A percentile compares a stretch with the other conserved stretches of the same genome.
phyloP scores from a whole-genome alignment of 2,329 filamentous ascomycete genomes.

The Claviceps pusilla region DNA sequence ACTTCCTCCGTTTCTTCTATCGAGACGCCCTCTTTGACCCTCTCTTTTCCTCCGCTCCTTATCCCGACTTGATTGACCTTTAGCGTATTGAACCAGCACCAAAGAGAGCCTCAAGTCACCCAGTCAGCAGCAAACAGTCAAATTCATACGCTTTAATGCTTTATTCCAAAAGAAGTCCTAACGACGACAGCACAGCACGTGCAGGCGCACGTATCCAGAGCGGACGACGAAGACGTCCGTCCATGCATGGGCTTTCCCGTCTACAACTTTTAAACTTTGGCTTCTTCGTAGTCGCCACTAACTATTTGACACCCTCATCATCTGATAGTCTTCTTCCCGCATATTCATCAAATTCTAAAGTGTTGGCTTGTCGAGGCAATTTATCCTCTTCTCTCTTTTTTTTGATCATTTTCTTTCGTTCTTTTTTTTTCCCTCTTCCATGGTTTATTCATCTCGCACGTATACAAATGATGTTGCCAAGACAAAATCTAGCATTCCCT shows the following conservation, averaged over 20 bases:
- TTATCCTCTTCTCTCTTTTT: too few relatives aligned
- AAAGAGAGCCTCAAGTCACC: not conserved
- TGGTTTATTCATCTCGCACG: not conserved
- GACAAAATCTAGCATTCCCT: constrained; percentile 9
- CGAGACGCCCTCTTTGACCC: too few relatives aligned
- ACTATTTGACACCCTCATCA: not conserved
- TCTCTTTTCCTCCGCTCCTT: too few relatives aligned
- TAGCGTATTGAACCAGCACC: too few relatives aligned
- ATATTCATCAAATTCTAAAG: not conserved
- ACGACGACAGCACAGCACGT: not conserved
- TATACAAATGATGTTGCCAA: not conserved
- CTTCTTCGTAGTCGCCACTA: not conserved
- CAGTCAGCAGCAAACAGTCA: not conserved
- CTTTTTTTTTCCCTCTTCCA: too few relatives aligned
- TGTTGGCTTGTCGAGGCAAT: not conserved
- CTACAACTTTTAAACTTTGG: not conserved
- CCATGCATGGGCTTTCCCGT: not conserved
- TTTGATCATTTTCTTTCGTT: too few relatives aligned
- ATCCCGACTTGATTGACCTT: too few relatives aligned
- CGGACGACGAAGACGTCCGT: not conserved
- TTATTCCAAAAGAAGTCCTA: not conserved
- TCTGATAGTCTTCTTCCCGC: not conserved
- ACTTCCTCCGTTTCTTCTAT: too few relatives aligned
- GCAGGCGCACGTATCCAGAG: not conserved
- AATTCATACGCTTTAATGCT: not conserved